Percentiles rank a stretch among this genome's conserved stretches.
These are phyloP conservation scores for Umbelopsis sp. DNA, from an alignment of 371 early-diverging fungal species.

Conservation along the genomic window DNA sequence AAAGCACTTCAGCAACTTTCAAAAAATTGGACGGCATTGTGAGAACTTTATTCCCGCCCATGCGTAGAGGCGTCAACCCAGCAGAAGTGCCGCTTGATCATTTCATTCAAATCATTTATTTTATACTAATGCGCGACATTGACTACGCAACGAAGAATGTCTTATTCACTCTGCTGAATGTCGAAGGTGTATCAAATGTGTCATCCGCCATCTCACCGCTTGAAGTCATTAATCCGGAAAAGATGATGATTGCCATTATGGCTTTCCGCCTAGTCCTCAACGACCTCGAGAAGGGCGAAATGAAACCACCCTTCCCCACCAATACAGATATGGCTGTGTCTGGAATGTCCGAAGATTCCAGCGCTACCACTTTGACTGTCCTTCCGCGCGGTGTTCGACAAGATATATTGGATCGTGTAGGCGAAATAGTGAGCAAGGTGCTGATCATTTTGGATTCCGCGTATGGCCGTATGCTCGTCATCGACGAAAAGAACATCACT, in stretches of 20 bases:
- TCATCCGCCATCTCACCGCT: constrained; percentile 42
- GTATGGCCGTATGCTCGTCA: constrained; percentile 51
- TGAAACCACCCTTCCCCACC: constrained; percentile 60
- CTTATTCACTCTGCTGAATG: constrained; percentile 68
- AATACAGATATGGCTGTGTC: constrained; percentile 51
- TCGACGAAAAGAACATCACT: constrained; percentile 57
- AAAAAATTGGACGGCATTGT: constrained; percentile 70
- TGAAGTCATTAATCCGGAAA: constrained; percentile 71
- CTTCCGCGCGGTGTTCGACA: constrained; percentile 41
- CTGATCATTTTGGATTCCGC: constrained; percentile 58
- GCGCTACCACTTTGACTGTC: constrained; percentile 24
- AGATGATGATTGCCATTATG: constrained; percentile 75
- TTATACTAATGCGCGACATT: constrained; percentile 76
- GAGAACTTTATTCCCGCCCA: constrained; percentile 71
- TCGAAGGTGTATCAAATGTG: constrained; percentile 29
- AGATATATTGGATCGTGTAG: constrained; percentile 59
- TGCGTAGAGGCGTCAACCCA: constrained; percentile 70
- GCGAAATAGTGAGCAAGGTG: constrained; percentile 58
- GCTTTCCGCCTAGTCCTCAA: constrained; percentile 74
- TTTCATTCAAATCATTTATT: constrained; percentile 82
- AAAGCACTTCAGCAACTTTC: constrained; percentile 60
- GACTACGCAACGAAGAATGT: constrained; percentile 82
- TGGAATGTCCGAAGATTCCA: constrained; percentile 45
- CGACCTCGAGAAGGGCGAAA: constrained; percentile 64
- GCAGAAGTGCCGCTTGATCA: constrained; percentile 74